phyloP scores from a whole-genome alignment of 2,329 filamentous ascomycete species.

The Fusarium lateritium region DNA sequence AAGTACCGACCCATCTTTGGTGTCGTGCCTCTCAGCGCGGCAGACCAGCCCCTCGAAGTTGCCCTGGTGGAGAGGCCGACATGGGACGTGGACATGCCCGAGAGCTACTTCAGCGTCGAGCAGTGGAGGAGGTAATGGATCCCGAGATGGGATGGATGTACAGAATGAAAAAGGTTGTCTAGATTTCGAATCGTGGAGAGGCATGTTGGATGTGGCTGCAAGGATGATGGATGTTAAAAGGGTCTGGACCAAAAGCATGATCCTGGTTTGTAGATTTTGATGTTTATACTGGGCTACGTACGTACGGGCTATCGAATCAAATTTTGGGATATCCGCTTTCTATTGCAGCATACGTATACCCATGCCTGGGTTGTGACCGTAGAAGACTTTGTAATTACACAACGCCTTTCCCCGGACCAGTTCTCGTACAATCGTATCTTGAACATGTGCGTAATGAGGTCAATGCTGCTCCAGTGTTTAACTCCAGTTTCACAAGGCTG shows the following conservation, averaged over 20 bases:
- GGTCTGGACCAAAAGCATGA: constrained; percentile 23
- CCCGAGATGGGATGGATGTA: constrained; percentile 11
- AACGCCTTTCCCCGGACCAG: constrained; percentile 3
- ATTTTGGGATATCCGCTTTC: constrained; percentile 21
- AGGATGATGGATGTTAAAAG: constrained; percentile 26
- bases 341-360: constrained; percentile 29
- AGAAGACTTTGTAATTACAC: constrained; percentile 9
- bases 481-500: constrained; percentile 21
- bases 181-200: constrained; percentile 15
- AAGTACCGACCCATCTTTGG: constrained; percentile 96
- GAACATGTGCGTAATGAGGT: neutral
- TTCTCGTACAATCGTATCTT: neutral
- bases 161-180: constrained; percentile 9
- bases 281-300: constrained; percentile 34
- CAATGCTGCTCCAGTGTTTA: constrained; percentile 1
- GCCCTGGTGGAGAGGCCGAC: constrained; percentile 89
- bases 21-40: constrained; percentile 63
- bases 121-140: constrained; percentile 62
- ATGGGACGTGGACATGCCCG: constrained; percentile 85
- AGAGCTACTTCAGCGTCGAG: constrained; percentile 75
- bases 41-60: constrained; percentile 75
- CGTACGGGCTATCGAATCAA: constrained; percentile 38
- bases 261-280: constrained; percentile 40
- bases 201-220: constrained; percentile 18
- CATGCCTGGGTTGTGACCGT: constrained; percentile 20